A percentile compares a stretch with the other conserved stretches of the same genome.
These are phyloP conservation scores for Picochlorum costavermella DNA, from an alignment of 139 green algal species.

Conservation along the genomic window DNA sequence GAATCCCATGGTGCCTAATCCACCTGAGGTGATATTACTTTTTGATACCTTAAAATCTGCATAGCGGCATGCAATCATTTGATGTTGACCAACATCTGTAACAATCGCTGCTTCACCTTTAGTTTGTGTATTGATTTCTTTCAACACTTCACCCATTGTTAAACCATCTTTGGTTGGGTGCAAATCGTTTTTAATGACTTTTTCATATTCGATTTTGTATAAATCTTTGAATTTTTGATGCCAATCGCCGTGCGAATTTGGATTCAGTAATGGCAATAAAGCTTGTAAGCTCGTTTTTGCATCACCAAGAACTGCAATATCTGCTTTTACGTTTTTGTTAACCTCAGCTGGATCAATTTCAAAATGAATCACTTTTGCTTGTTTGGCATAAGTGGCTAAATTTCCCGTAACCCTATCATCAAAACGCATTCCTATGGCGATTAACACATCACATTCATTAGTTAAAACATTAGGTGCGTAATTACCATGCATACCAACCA, in stretches of 20 bases:
- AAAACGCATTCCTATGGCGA: conserved; percentile 96
- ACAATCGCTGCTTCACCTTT: conserved; percentile 93
- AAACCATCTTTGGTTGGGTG: conserved; percentile 81
- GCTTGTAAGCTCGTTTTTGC: conserved; percentile 53
- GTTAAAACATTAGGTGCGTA: conserved; percentile 94
- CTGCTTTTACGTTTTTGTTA: conserved; percentile 96
- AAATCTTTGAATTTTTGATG: conserved; percentile 52
- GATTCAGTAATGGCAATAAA: conserved; percentile 45
- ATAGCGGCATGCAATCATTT: conserved; percentile 97
- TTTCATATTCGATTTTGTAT: too few species aligned
- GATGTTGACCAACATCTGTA: conserved; percentile 97
- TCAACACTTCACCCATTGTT: conserved; percentile 85
- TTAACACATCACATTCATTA: conserved; percentile 85
- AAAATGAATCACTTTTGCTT: conserved; percentile 90
- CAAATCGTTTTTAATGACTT: conserved; percentile 77
- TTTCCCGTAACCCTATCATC: conserved; percentile 98
- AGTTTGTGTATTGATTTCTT: conserved; percentile 88
- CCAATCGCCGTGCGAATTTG: conserved; percentile 44
- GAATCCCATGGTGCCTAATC: conserved; percentile 97
- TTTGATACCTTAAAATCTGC: conserved; percentile 73
- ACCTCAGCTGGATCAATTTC: conserved; percentile 99
- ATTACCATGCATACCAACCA: conserved; percentile 99
- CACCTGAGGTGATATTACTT: conserved; percentile 76
- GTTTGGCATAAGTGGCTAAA: conserved; percentile 87
- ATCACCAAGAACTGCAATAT: conserved; percentile 81